Base-by-base conservation (phyloP, 129 eudicot species). In the Scalesia atractyloides region DNA sequence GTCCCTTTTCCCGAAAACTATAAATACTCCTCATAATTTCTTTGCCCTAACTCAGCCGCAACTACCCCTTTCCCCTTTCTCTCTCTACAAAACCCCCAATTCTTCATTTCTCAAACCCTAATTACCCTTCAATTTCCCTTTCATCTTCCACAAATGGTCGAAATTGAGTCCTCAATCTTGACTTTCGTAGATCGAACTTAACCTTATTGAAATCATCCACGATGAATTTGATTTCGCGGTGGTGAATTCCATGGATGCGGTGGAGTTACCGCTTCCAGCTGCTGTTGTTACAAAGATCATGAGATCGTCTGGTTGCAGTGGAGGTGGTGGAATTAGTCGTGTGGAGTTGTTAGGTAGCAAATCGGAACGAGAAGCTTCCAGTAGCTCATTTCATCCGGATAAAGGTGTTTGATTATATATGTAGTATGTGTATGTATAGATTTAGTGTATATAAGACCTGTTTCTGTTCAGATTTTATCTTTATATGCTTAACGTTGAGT, bases 1-100 rank as follows among this genome's bases (percentile, higher is more conserved):
- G 69, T 15, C 76, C 64, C 84, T 60, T 85, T 89, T 88, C 91
- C 98, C 97, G 90, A 90, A 94, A 94, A 85, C 91, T 92, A 92
- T 92, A 92, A 79, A 92, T 92, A 82, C 79, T 60, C 73, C 82
- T 72, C 77, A 76, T 86, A 70, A 76, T 78, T 73, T 63, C 82
- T 41, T 78, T 82, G 82, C 96, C 96, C 96, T 90, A 86, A 82
- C 73, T 48, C 85, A 69, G 75, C 82, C 79, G 95, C 97, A 91
- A 87, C 91, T 75, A 83, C 84, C 83, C 83, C 75, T 75, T 74
- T 70, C 50, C 46, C 8, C 43, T 58, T 61, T 69, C 76, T 59
- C 66, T 70, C 65, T 47, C 73, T 20, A 70, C 9, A 68, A 70
- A 74, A 74, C 56, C 67, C 54, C 79, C 73, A 46, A 68, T 9